phyloP scores from a whole-genome alignment of 2,329 filamentous ascomycete species.

The Beauveria asiatica region DNA sequence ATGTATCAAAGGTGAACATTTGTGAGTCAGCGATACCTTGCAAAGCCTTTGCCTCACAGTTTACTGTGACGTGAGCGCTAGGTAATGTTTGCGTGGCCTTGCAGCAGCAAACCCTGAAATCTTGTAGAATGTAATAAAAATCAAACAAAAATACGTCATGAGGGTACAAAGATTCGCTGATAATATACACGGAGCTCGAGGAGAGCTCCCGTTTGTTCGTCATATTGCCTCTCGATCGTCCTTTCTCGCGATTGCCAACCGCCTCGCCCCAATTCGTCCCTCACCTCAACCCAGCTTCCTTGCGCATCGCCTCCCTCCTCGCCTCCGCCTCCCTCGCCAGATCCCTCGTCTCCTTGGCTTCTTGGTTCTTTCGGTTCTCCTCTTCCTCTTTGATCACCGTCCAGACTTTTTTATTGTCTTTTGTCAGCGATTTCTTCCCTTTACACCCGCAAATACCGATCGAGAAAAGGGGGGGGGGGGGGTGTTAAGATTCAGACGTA shows the following conservation, averaged over 20 bases:
- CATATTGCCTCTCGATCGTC: neutral
- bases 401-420: conserved; percentile 32
- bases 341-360: conserved; percentile 27
- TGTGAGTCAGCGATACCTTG: no score
- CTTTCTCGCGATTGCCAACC: no score
- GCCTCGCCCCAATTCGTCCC: no score
- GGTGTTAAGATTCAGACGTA: conserved; percentile 36
- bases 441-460: no score
- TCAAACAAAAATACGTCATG: neutral
- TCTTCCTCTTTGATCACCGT: conserved; percentile 41
- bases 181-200: neutral
- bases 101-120: no score
- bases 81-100: no score
- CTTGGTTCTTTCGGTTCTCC: conserved; percentile 30
- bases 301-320: conserved; percentile 40
- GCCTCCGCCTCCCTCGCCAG: conserved; percentile 33
- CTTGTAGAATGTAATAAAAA: no score
- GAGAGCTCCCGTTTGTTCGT: no score
- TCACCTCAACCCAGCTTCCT: conserved; percentile 33
- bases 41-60: no score
- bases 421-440: no score
- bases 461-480: neutral
- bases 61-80: no score
- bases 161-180: no score
- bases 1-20: neutral